Base-by-base conservation (phyloP, 2,329 filamentous ascomycete species). In the Cadophora sp. region DNA sequence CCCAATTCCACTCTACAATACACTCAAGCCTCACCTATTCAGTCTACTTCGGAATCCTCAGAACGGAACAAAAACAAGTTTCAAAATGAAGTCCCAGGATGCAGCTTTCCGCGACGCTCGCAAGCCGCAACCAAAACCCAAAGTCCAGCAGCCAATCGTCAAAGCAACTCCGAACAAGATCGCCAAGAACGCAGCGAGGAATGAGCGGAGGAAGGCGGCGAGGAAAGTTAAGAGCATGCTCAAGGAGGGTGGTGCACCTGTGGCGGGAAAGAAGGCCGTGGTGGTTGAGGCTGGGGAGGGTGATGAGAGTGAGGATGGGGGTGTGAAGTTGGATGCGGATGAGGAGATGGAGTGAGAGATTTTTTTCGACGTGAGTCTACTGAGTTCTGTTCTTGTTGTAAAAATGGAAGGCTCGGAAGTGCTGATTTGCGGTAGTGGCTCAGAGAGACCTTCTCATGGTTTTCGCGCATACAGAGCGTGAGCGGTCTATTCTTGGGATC, bases 41-140 rank as follows among this genome's bases (percentile, higher is more conserved):
- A 30, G 27, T 30, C 27, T 30, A 30, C 27, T 30, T 30, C 27
- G 6, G 6, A 30, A 30, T n/a, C 27, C 27, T 30, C 27, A 30
- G 27, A 30, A 30, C 27, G 27, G 6, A 30, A 30, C 27, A 30
- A 6, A n/a, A n/a, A n/a, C n/a, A n/a, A n/a, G n/a, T n/a, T n/a
- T 30, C 27, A 58, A 43, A 43, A 58, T 58, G 55, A 58, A 58
- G 36, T 58, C 55, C 4, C 55, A 58, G 18, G 55, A 43, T 16
- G 55, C 55, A 13, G 55, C 55, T 9, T 58, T 58, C 55, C 55
- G 55, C n/a, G 55, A 58, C 20, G 55, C 55, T 43, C 55, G 55
- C 36, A 58, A 58, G 33, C 55, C 55, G n/a, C 55, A 58, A 24
- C 36, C 55, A 24, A 58, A 58, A 33, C 55, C 55, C 4, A 58